Evolutionary conservation across 495 filamentous ascomycete species (phyloP), one percentile per base, ranked within the genome.

Genomic region (Beverwykella pulmonaria): DNA sequence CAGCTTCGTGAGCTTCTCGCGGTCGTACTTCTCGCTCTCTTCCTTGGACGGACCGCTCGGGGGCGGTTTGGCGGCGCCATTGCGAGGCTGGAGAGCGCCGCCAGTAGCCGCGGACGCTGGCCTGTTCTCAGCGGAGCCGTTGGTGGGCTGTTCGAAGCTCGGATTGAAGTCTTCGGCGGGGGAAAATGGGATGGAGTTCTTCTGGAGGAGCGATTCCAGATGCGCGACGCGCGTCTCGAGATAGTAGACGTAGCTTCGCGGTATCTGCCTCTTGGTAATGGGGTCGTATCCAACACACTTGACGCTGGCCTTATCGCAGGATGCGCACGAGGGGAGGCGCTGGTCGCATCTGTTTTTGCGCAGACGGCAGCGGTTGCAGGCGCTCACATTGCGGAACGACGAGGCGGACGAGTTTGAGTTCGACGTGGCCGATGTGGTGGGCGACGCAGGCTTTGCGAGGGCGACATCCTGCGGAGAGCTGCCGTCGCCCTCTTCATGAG

Each of bases 301-400:
- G 32, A 93, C 90, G 68, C 84, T 82, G 15, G 91, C 92, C 79
- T 97, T 97, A 75, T 92, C 92, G 75, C 93, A 98, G 62, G 89
- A 88, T 50, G 90, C 86, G 77, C 93, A 98, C 55, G 89, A 89
- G 25, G 93, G 93, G 52, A 98, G 83, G 49, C 87, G 86, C 80
- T 96, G 93, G 74, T 98, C 93, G 73, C 93, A 98, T 27, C 92
- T 85, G 72, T 98, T 97, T 79, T 98, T 98, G 68, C 93, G 86
- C 67, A 93, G 78, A 14, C 93, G 86, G 74, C 93, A 98, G 22
- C 93, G 86, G 78, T 97, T 95, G 75, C 93, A 98, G 52, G 93
- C 93, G 67, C 90, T 93, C 64, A 98, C 93, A 75, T 96, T 97
- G 70, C 93, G 88, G 76, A 97, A 97, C 17, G 87, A 83, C 7